phyloP scores from a whole-genome alignment of 257 asterid species.

The Eustoma russellianum region DNA sequence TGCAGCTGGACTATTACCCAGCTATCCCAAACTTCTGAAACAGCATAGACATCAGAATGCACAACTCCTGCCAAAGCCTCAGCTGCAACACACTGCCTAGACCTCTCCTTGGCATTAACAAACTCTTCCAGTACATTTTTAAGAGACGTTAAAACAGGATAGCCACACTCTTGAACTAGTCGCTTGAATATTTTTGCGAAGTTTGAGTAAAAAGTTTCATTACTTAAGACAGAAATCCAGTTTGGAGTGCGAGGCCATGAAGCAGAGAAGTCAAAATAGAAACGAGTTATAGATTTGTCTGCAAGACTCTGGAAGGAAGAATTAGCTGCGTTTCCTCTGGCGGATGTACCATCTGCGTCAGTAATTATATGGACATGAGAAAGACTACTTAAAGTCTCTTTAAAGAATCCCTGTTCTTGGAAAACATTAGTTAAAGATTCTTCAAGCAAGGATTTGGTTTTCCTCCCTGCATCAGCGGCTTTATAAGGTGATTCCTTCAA shows the following conservation, averaged over 20 bases:
- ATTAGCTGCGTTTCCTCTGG: slow-evolving; percentile 69
- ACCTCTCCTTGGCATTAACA: slow-evolving; percentile 78
- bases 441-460: slow-evolving; percentile 71
- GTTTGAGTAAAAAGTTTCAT: slow-evolving; percentile 73
- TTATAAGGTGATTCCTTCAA: slow-evolving; percentile 95
- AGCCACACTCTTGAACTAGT: slow-evolving; percentile 92
- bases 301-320: slow-evolving; percentile 81
- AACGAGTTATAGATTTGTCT: slow-evolving; percentile 86
- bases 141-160: slow-evolving; percentile 66
- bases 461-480: slow-evolving; percentile 33
- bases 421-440: slow-evolving; percentile 68
- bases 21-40: slow-evolving; percentile 91
- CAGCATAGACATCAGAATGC: slow-evolving; percentile 83
- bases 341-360: slow-evolving; percentile 60
- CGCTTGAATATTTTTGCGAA: slow-evolving; percentile 90
- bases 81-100: slow-evolving; percentile 99
- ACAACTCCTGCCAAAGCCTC: slow-evolving; percentile 93
- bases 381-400: slow-evolving; percentile 73
- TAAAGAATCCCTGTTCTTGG: slow-evolving; percentile 87
- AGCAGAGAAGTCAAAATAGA: slow-evolving; percentile 95
- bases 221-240: slow-evolving; percentile 90
- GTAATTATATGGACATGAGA: slow-evolving; percentile 83
- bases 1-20: slow-evolving; percentile 72
- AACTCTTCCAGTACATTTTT: slow-evolving; percentile 66
- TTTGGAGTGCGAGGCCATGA: slow-evolving; percentile 98